Evolutionary conservation across 768 basidiomycete species (phyloP).

Genomic region (Psilocybe subaeruginosa): DNA sequence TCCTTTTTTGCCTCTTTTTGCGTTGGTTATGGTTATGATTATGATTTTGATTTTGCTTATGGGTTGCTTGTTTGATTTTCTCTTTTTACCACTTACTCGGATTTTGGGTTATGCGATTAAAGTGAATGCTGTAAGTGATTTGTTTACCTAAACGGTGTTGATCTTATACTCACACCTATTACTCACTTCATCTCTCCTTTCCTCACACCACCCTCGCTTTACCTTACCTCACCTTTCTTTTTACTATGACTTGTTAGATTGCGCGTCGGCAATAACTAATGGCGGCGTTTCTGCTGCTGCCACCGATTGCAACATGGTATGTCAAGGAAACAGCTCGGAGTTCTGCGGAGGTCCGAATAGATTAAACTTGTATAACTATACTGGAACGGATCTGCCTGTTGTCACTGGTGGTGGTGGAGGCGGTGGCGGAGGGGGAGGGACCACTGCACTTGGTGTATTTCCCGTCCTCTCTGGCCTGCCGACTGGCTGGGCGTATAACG

Average conservation of each 20-base stretch:
- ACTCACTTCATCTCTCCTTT: neutral
- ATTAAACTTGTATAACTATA: slow-evolving; percentile 72
- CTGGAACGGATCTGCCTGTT: slow-evolving; percentile 54
- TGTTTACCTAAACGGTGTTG: neutral
- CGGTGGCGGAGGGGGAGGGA: slow-evolving; percentile 35
- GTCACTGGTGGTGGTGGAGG: slow-evolving; percentile 40
- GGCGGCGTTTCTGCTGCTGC: slow-evolving; percentile 47
- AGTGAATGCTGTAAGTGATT: slow-evolving; percentile 56
- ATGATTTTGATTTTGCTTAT: neutral
- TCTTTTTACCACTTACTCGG: neutral
- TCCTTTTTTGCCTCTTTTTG: neutral
- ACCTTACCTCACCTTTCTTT: neutral
- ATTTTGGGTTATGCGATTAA: slow-evolving; percentile 13
- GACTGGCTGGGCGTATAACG: slow-evolving; percentile 58
- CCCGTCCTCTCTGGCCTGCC: slow-evolving; percentile 57
- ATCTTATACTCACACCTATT: slow-evolving; percentile 6
- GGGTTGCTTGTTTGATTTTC: neutral
- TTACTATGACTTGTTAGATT: slow-evolving; percentile 39
- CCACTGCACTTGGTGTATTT: slow-evolving; percentile 36
- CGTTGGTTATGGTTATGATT: neutral
- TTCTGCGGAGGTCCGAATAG: slow-evolving; percentile 76
- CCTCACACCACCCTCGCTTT: neutral
- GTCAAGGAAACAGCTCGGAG: slow-evolving; percentile 62
- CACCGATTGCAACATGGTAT: slow-evolving; percentile 69
- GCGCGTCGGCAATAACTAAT: slow-evolving; percentile 48